Evolutionary conservation across 2,329 filamentous ascomycete species (phyloP).

Genomic region (Rhinocladiella mackenziei): DNA sequence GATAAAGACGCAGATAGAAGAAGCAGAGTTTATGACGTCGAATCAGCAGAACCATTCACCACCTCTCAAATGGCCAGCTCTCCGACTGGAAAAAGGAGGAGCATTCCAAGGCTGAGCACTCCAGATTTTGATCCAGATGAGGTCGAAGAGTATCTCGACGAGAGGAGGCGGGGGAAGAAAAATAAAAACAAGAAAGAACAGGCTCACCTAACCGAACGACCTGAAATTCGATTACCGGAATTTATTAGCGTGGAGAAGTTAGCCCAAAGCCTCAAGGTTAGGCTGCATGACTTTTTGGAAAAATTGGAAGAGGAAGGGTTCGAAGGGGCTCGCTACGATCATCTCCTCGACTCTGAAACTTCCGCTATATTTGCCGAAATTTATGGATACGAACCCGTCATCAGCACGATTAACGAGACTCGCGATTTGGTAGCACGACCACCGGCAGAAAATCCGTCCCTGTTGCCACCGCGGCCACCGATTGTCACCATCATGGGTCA

Average conservation of each 20-base stretch:
- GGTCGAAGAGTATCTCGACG: slow-evolving; percentile 37
- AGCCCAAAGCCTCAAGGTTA: slow-evolving; percentile 68
- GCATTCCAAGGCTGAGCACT: slow-evolving; percentile 7
- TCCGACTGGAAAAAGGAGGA: slow-evolving; percentile 6
- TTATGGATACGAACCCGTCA: slow-evolving; percentile 82
- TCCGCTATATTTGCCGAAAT: slow-evolving; percentile 87
- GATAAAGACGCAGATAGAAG: slow-evolving; percentile 16
- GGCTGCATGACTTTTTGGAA: slow-evolving; percentile 64
- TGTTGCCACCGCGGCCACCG: slow-evolving; percentile 71
- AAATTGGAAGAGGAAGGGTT: slow-evolving; percentile 86
- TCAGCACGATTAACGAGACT: slow-evolving; percentile 58
- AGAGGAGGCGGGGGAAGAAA: slow-evolving; percentile 24
- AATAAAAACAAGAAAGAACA: slow-evolving; percentile 37
- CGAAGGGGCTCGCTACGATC: slow-evolving; percentile 74
- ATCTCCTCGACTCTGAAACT: slow-evolving; percentile 85
- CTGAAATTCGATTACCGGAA: slow-evolving; percentile 74
- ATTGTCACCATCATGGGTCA: slow-evolving; percentile 99
- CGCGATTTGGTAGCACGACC: slow-evolving; percentile 71
- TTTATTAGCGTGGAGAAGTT: slow-evolving; percentile 86
- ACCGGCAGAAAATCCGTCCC: slow-evolving; percentile 61
- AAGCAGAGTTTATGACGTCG: slow-evolving; percentile 24
- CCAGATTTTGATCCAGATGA: slow-evolving; percentile 32
- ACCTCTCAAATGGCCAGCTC: slow-evolving; percentile 1
- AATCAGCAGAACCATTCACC: slow-evolving; percentile 10
- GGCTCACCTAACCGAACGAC: slow-evolving; percentile 44